Evolutionary conservation across 768 basidiomycete genomes (phyloP).

Genomic region (Leucocoprinus birnbaumii): DNA sequence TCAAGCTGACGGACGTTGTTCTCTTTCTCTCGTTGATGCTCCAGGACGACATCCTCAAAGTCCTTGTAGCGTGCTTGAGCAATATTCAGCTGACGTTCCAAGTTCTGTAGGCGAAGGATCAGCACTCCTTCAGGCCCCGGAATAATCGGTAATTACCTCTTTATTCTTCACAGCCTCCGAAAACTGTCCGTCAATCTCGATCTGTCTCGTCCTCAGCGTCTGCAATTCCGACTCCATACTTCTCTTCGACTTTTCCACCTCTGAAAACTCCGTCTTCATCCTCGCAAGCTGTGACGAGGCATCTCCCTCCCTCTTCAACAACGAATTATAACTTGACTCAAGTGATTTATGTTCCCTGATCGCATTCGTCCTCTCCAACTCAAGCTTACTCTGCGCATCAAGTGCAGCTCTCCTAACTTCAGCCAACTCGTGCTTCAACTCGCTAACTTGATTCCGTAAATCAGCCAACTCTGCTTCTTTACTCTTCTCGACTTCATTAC

Average conservation of each 20-base stretch:
- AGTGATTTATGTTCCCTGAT: conserved; percentile 58
- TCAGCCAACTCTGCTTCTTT: conserved; percentile 80
- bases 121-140: no score
- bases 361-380: conserved; percentile 69
- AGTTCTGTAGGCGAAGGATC: conserved; percentile 57
- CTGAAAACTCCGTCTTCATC: conserved; percentile 44
- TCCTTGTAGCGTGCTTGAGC: conserved; percentile 78
- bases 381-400: conserved; percentile 70
- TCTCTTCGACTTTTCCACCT: conserved; percentile 69
- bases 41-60: conserved; percentile 85
- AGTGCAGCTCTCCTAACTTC: conserved; percentile 58
- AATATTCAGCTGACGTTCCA: conserved; percentile 73
- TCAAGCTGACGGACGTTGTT: conserved; percentile 74
- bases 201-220: conserved; percentile 62
- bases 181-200: conserved; percentile 63
- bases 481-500: conserved; percentile 81
- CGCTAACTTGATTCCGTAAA: conserved; percentile 60
- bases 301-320: conserved; percentile 58
- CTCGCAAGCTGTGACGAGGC: conserved; percentile 49
- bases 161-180: conserved; percentile 60
- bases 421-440: conserved; percentile 65
- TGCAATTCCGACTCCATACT: conserved; percentile 71
- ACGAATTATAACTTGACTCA: conserved; percentile 56
- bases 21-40: conserved; percentile 80
- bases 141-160: conserved; percentile 70